Evolutionary conservation across 2,329 filamentous ascomycete species (phyloP).

Genomic region (Aspergillus oerlinghausenensis): DNA sequence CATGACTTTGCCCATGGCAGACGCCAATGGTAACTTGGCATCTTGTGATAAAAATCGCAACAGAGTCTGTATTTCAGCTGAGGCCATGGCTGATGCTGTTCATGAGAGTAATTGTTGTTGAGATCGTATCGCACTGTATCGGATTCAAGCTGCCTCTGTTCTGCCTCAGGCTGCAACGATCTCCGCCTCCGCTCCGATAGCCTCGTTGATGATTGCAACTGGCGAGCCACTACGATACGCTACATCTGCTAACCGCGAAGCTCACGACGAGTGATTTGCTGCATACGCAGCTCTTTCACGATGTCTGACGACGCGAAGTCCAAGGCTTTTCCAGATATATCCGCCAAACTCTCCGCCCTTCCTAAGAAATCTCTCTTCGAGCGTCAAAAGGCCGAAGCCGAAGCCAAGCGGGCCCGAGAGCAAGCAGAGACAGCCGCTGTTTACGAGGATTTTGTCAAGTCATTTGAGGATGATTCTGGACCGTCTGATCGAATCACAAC

Average conservation of each 20-base stretch:
- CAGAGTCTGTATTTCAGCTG: conserved; percentile 37
- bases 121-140: background rate
- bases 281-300: conserved; percentile 19
- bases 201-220: background rate
- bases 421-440: conserved; percentile 83
- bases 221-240: background rate
- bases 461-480: conserved; percentile 45
- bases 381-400: conserved; percentile 80
- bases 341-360: conserved; percentile 72
- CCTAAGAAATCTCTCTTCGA: conserved; percentile 85
- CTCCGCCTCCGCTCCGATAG: conserved; percentile 14
- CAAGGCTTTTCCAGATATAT: conserved; percentile 62
- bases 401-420: conserved; percentile 80
- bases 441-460: conserved; percentile 83
- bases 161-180: conserved; percentile 13
- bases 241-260: background rate
- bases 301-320: conserved; percentile 38
- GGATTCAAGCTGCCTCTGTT: background rate
- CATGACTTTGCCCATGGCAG: conserved; percentile 52
- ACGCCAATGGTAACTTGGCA: conserved; percentile 51
- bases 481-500: conserved; percentile 11
- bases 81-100: conserved; percentile 15
- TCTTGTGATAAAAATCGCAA: conserved; percentile 57
- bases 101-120: conserved; percentile 3
- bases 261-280: conserved; percentile 12